These are phyloP conservation scores for Rubus idaeus DNA, from an alignment of 306 rosid species.

Conservation along the genomic window DNA sequence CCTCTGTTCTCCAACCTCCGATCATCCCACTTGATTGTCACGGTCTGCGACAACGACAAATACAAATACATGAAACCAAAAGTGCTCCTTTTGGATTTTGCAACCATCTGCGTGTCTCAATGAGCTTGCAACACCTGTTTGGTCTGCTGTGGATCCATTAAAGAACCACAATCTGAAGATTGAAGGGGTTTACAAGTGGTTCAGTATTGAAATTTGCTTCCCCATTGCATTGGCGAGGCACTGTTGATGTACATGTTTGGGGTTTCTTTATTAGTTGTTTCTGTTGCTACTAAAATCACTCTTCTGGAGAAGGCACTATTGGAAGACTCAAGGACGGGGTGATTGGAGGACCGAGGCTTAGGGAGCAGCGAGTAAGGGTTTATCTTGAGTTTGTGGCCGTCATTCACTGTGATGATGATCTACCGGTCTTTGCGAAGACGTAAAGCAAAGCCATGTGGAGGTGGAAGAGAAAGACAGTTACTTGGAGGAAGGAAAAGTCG, in stretches of 20 bases:
- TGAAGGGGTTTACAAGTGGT: too few relatives aligned
- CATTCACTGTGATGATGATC: background rate
- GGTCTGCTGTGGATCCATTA: too few relatives aligned
- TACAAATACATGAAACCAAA: too few relatives aligned
- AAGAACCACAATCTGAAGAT: too few relatives aligned
- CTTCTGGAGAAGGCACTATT: background rate
- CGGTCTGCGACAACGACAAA: too few relatives aligned
- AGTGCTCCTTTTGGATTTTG: too few relatives aligned
- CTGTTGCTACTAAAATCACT: too few relatives aligned
- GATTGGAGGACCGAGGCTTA: too few relatives aligned
- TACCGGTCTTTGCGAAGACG: too few relatives aligned
- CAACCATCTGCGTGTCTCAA: too few relatives aligned
- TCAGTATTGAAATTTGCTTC: background rate
- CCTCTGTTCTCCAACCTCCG: background rate
- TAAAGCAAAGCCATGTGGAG: background rate
- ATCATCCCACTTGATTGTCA: background rate
- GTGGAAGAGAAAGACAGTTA: background rate
- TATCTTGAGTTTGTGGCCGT: background rate
- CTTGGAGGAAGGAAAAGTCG: background rate
- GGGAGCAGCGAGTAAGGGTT: too few relatives aligned
- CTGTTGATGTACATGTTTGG: background rate
- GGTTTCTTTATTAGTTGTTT: background rate
- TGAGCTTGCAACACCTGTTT: too few relatives aligned
- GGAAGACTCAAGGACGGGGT: background rate
- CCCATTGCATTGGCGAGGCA: background rate